A percentile compares a stretch with the other conserved stretches of the same genome.
phyloP scores from a whole-genome alignment of 176 grass and related monocot species.

The Stipa capillata region DNA sequence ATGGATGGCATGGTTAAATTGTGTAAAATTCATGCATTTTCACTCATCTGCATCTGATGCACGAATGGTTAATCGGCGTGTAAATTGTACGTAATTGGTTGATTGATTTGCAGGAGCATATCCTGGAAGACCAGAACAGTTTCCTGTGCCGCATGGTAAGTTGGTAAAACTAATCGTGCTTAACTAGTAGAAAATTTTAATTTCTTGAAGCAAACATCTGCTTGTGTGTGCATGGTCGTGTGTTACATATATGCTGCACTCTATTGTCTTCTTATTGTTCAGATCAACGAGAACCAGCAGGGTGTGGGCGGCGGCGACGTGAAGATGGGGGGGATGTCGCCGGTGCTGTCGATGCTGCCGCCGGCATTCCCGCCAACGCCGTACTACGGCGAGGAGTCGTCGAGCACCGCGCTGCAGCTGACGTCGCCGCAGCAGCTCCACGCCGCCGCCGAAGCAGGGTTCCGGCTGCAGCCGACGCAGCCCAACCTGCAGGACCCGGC shows the following conservation, averaged over 20 bases:
- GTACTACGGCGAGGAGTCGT: constrained; percentile 37
- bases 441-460: constrained; percentile 8
- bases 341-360: constrained; percentile 45
- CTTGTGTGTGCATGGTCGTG: neutral
- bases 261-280: neutral
- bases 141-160: constrained; percentile 64
- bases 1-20: too few species aligned
- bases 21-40: too few species aligned
- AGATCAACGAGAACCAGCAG: constrained; percentile 50
- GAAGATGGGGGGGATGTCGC: constrained; percentile 34
- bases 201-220: neutral
- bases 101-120: constrained; percentile 61
- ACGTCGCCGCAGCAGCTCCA: constrained; percentile 33
- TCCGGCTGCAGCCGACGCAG: constrained; percentile 75
- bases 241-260: neutral
- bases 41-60: neutral
- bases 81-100: too few species aligned
- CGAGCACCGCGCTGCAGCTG: constrained; percentile 61
- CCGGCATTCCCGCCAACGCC: constrained; percentile 24
- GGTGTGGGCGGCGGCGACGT: constrained; percentile 10
- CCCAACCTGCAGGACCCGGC: constrained; percentile 74
- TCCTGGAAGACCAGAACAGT: constrained; percentile 75
- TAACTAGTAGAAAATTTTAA: neutral
- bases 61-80: neutral
- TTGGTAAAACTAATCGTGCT: neutral